Evolutionary conservation across 306 rosid genomes (phyloP).

Genomic region (Malus orientalis): DNA sequence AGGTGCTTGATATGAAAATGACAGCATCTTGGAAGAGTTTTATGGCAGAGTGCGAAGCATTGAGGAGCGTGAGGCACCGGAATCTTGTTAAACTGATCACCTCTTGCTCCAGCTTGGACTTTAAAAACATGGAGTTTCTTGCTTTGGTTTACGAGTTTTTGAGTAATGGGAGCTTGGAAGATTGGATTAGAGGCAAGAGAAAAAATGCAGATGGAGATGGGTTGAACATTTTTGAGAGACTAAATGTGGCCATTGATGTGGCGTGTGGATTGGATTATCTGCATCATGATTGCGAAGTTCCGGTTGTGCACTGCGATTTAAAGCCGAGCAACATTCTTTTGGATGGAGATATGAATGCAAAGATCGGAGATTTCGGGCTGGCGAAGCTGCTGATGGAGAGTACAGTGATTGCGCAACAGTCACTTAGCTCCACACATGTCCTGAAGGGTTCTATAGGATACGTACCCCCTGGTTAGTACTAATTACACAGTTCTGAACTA

Average conservation of each 20-base stretch:
- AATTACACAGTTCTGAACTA: background rate
- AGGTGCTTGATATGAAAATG: conserved; percentile 43
- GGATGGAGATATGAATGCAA: conserved; percentile 52
- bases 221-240: conserved; percentile 50
- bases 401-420: conserved; percentile 1
- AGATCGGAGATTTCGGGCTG: conserved; percentile 74
- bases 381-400: conserved; percentile 48
- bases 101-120: conserved; percentile 62
- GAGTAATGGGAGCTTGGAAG: conserved; percentile 64
- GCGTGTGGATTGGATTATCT: conserved; percentile 58
- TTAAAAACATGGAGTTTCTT: conserved; percentile 46
- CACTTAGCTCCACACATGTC: conserved; percentile 38
- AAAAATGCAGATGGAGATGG: conserved; percentile 34
- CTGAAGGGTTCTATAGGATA: conserved; percentile 72
- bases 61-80: conserved; percentile 52
- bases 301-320: conserved; percentile 69
- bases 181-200: conserved; percentile 54
- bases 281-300: conserved; percentile 54
- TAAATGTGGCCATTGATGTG: conserved; percentile 52
- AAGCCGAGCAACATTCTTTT: conserved; percentile 74
- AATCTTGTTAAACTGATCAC: conserved; percentile 66
- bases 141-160: conserved; percentile 60
- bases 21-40: conserved; percentile 55
- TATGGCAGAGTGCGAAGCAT: conserved; percentile 58
- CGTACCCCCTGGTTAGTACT: conserved; percentile 64